Base-by-base conservation (phyloP, 495 filamentous ascomycete species). In the Neurospora sublineolata region DNA sequence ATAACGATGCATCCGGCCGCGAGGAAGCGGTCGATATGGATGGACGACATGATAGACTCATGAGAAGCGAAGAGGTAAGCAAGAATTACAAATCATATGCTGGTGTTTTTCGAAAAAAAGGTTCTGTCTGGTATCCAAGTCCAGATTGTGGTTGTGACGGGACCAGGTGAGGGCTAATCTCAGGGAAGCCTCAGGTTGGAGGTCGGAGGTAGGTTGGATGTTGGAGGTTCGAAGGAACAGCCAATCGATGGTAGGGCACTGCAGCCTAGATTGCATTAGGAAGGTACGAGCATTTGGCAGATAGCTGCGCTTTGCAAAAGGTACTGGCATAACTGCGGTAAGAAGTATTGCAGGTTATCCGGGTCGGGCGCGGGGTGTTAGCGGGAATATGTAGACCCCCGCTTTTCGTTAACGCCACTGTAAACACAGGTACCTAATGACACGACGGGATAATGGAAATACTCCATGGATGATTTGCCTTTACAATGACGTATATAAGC, bases 1-100 rank as follows among this genome's bases (percentile, higher is more conserved):
- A 83, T 23, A n/a, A 75, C 70, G 7, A 84, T 70, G 71, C 82
- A 82, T 1, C 82, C 82, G 14, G 76, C 80, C 11, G 79, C 80
- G 30, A 84, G 78, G 70, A 80, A 78, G 64, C 75, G 75, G 68
- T 30, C 44, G 5, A 23, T 10, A 69, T 44, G 69, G 9, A 37
- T 39, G 10, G 46, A 18, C 38, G 69, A 12, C 33, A 64, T 64
- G 52, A 33, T 64, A 9, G 23, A 30, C 14, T 64, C 6, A 2
- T 8, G 12, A 18, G 27, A 60, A 33, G 52, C 14, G 3, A 64
- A 33, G 7, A 18, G 52, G 14, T 60, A 16, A 0, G 27, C 52
- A 60, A 60, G 12, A 60, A 9, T 18, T 6, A 33, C 27, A 33
- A 14, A 36, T 30, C 23, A 12, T 27, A 30, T 33, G 52, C 27